Evolutionary conservation across 2,329 filamentous ascomycete species (phyloP).

Genomic region (Metarhizium rileyi): DNA sequence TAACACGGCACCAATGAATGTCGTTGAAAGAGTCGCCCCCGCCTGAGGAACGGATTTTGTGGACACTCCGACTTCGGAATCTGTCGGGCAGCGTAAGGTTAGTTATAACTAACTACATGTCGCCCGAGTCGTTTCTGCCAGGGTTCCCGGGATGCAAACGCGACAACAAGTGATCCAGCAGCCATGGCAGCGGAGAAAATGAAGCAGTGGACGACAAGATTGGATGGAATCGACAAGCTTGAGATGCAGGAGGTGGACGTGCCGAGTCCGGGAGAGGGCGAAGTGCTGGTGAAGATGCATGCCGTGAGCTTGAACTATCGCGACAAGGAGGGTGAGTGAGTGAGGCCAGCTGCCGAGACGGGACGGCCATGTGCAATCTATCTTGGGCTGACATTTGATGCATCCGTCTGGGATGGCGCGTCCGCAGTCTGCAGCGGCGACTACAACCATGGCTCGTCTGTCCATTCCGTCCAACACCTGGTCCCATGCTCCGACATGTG

Average conservation of each 20-base stretch:
- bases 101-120: not conserved
- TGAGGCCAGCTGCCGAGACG: no score
- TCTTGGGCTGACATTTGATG: no score
- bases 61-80: no score
- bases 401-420: no score
- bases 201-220: slow-evolving; percentile 44
- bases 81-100: no score
- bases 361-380: no score
- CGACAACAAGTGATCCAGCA: slow-evolving; percentile 4
- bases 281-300: slow-evolving; percentile 40
- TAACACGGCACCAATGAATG: no score
- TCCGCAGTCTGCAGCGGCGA: slow-evolving; percentile 50
- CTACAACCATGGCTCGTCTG: slow-evolving; percentile 55
- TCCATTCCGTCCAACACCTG: slow-evolving; percentile 30
- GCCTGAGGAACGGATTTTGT: no score
- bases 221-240: slow-evolving; percentile 47
- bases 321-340: slow-evolving; percentile 34
- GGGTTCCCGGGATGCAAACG: slow-evolving; percentile 2
- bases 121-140: not conserved
- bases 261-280: slow-evolving; percentile 36
- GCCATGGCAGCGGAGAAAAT: slow-evolving; percentile 15
- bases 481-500: slow-evolving; percentile 65
- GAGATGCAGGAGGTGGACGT: slow-evolving; percentile 32
- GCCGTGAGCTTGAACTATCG: slow-evolving; percentile 40
- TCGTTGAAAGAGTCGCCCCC: no score